These are phyloP conservation scores for Oligophagozyma castellii DNA, from an alignment of 1,139 yeast genomes.

Conservation along the genomic window DNA sequence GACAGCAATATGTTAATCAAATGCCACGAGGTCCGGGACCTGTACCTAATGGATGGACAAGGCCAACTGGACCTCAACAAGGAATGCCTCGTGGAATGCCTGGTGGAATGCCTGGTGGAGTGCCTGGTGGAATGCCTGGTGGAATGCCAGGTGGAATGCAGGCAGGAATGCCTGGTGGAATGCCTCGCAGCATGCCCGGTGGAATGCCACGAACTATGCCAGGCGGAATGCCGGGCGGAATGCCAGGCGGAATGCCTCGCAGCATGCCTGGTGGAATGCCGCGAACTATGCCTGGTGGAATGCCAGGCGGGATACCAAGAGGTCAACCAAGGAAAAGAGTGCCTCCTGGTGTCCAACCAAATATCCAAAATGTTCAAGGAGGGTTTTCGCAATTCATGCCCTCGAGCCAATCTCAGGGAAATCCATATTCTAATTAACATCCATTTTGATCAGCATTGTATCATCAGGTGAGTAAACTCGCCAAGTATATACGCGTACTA, in stretches of 20 bases:
- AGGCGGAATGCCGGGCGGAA: slow-evolving; percentile 3
- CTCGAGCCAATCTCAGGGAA: slow-evolving; percentile 6
- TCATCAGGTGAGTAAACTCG: too few relatives aligned
- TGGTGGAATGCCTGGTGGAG: too few relatives aligned
- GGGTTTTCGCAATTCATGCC: slow-evolving; percentile 24
- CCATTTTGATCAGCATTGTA: too few relatives aligned
- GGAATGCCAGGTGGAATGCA: slow-evolving; percentile 1
- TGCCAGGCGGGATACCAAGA: slow-evolving; percentile 3
- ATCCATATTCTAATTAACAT: slow-evolving; percentile 5
- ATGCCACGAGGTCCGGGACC: too few relatives aligned
- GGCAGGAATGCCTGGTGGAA: neutral
- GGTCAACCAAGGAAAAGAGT: slow-evolving; percentile 1
- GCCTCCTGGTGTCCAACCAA: slow-evolving; percentile 1
- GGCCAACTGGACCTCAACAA: too few relatives aligned
- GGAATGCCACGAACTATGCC: neutral
- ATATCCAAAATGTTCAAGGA: too few relatives aligned
- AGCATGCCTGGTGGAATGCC: slow-evolving; percentile 3
- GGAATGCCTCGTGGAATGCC: neutral
- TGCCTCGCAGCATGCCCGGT: slow-evolving; percentile 2
- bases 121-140: neutral
- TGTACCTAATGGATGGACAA: too few relatives aligned
- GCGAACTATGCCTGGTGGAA: slow-evolving; percentile 2
- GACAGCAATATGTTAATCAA: too few relatives aligned
- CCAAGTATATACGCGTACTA: too few relatives aligned
- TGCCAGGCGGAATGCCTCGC: slow-evolving; percentile 2